These are phyloP conservation scores for Entelexis sorbosivorans DNA, from an alignment of 1,139 yeast species.

Conservation along the genomic window DNA sequence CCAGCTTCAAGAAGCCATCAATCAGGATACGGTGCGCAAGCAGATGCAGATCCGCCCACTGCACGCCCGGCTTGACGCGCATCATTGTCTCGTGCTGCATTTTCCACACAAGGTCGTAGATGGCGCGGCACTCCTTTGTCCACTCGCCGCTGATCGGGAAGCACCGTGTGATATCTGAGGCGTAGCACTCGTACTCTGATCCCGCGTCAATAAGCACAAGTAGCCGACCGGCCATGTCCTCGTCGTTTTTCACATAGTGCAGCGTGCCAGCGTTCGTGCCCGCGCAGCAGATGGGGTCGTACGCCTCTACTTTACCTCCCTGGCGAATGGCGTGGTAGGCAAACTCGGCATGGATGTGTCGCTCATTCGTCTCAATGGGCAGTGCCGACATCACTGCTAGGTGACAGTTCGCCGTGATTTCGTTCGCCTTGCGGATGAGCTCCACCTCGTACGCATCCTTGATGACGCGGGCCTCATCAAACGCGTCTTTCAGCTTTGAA, in stretches of 20 bases:
- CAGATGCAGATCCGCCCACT: conserved; percentile 78
- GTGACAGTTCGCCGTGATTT: conserved; percentile 80
- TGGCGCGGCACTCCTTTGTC: conserved; percentile 73
- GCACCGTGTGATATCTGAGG: conserved; percentile 88
- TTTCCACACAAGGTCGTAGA: conserved; percentile 67
- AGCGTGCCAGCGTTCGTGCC: conserved; percentile 87
- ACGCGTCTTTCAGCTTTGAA: conserved; percentile 39
- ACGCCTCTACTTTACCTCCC: conserved; percentile 79
- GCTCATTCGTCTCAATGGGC: conserved; percentile 77
- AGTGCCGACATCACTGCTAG: conserved; percentile 84
- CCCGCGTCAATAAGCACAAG: conserved; percentile 89
- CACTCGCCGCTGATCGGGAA: conserved; percentile 88
- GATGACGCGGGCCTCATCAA: conserved; percentile 75
- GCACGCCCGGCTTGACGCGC: conserved; percentile 64
- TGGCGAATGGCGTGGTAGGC: conserved; percentile 87
- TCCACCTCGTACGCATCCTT: conserved; percentile 75
- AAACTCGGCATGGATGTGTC: conserved; percentile 92
- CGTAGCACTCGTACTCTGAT: conserved; percentile 90
- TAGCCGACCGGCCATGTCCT: conserved; percentile 43
- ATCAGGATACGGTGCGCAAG: conserved; percentile 69
- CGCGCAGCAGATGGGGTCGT: conserved; percentile 92
- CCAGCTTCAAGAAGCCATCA: conserved; percentile 57
- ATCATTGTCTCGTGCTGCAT: conserved; percentile 71
- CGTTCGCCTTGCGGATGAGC: conserved; percentile 67
- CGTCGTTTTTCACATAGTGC: conserved; percentile 82